Percentiles rank a stretch among this genome's conserved stretches.
These are phyloP conservation scores for Bryoglossum gracile DNA, from an alignment of 495 filamentous ascomycete genomes.

Conservation along the genomic window DNA sequence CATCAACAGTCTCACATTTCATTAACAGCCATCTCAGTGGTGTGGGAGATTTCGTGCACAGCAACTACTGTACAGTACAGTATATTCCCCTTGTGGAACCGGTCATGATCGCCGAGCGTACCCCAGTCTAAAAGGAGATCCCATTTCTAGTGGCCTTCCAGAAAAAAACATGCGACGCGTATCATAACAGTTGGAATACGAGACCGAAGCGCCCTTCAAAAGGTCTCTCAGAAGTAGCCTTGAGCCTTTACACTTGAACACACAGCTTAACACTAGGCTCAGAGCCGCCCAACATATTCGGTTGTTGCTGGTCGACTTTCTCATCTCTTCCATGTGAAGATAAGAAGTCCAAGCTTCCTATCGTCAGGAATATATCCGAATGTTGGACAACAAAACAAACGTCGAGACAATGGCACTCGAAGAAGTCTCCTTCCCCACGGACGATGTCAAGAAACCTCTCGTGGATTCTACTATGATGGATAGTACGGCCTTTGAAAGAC, in stretches of 20 bases:
- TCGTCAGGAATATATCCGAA: too few species aligned
- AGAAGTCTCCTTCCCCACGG: neutral
- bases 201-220: constrained; percentile 3
- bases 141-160: constrained; percentile 10
- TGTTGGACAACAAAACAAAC: too few species aligned
- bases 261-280: too few species aligned
- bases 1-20: too few species aligned
- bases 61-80: neutral
- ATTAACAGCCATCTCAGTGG: too few species aligned
- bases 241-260: too few species aligned
- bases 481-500: constrained; percentile 24
- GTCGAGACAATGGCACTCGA: neutral
- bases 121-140: neutral
- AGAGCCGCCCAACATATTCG: too few species aligned
- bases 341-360: neutral
- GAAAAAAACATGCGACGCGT: constrained; percentile 1
- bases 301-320: neutral
- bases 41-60: too few species aligned
- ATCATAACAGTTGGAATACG: constrained; percentile 7
- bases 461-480: neutral
- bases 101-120: too few species aligned
- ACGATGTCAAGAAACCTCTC: constrained; percentile 8
- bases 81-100: too few species aligned
- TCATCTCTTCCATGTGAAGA: neutral
- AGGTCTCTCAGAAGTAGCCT: too few species aligned